Conservation (phyloP, 2,329 filamentous ascomycete species). For the Mycocentrospora acerina region DNA sequence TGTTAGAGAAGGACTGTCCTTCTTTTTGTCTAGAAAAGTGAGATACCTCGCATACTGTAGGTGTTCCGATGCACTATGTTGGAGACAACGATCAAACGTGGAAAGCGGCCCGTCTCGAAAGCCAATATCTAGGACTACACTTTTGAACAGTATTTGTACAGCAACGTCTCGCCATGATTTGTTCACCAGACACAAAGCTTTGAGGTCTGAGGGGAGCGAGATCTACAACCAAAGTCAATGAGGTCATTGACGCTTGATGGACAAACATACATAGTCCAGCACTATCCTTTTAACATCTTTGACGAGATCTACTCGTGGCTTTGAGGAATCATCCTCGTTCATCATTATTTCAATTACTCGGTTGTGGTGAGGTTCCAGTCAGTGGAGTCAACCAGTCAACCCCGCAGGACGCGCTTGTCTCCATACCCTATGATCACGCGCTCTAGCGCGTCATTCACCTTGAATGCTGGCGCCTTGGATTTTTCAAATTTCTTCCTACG, state of each 20-base stretch:
- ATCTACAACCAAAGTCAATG: not conserved
- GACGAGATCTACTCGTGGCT: not conserved
- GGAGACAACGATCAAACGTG: conserved; percentile 4
- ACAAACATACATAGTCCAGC: conserved; percentile 1
- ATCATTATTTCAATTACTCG: not conserved
- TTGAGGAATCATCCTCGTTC: not conserved
- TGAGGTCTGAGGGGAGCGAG: conserved; percentile 4
- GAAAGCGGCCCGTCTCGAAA: conserved; percentile 1
- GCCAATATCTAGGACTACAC: conserved; percentile 5
- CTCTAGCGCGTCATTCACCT: too few species aligned
- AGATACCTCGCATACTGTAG: conserved; percentile 4
- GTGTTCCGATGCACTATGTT: conserved; percentile 3
- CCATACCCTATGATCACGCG: too few species aligned
- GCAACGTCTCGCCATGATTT: conserved; percentile 5
- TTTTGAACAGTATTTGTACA: conserved; percentile 5
- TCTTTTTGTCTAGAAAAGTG: conserved; percentile 2
- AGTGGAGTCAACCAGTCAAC: too few species aligned
- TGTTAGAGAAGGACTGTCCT: not conserved
- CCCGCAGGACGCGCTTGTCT: too few species aligned
- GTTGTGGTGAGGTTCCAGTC: too few species aligned
- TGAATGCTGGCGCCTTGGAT: too few species aligned
- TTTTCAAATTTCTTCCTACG: too few species aligned
- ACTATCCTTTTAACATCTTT: conserved; percentile 6
- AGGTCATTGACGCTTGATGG: not conserved
- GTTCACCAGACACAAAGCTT: conserved; percentile 7